Evolutionary conservation across 352 stramenopile species (phyloP).

Genomic region (Phytophthora megakarya): DNA sequence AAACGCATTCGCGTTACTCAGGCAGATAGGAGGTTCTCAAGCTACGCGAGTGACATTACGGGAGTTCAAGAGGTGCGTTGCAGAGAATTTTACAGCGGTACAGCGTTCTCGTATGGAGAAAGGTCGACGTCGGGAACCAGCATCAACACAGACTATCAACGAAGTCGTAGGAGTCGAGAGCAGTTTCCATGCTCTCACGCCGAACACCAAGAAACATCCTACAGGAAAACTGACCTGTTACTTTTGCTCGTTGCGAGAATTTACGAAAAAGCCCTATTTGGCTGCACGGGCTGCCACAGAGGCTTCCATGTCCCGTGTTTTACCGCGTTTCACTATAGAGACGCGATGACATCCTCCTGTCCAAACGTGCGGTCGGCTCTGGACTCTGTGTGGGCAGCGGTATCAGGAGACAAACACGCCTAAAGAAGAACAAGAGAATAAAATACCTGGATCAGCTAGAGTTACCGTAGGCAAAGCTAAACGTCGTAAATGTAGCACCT

Average conservation of each 20-base stretch:
- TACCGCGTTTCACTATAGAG: constrained; percentile 8
- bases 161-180: background rate
- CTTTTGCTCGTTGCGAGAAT: constrained; percentile 2
- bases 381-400: constrained; percentile 5
- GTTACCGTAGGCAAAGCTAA: background rate
- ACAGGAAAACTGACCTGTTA: constrained; percentile 13
- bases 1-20: constrained; percentile 5
- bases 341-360: constrained; percentile 2
- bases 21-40: background rate
- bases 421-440: constrained; percentile 26
- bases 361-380: constrained; percentile 7
- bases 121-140: background rate
- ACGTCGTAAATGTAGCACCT: background rate
- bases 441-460: constrained; percentile 12
- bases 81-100: background rate
- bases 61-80: constrained; percentile 7
- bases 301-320: constrained; percentile 13
- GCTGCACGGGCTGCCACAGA: constrained; percentile 13
- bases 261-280: constrained; percentile 1
- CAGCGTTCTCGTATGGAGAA: background rate
- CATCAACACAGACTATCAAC: background rate
- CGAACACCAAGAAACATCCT: background rate
- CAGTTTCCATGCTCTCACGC: background rate
- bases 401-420: constrained; percentile 10
- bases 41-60: background rate